Conservation (phyloP, 2,329 filamentous ascomycete genomes). For the Scedosporium boydii region DNA sequence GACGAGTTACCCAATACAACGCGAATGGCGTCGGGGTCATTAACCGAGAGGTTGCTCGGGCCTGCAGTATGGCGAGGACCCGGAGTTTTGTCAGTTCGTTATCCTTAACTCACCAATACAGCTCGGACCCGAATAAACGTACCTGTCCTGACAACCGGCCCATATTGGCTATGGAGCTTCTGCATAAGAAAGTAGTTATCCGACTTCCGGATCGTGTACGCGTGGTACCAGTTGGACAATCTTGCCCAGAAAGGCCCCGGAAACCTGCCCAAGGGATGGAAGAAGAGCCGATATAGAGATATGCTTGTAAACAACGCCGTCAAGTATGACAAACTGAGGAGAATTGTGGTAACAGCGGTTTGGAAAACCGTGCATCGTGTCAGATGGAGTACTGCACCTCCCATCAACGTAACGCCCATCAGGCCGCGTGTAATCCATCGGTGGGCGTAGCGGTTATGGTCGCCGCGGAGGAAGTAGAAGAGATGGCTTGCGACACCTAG, state of each 20-base stretch:
- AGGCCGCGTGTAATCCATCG: background rate
- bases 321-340: conserved; percentile 5
- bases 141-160: conserved; percentile 20
- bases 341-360: background rate
- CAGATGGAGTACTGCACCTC: background rate
- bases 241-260: conserved; percentile 11
- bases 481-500: background rate
- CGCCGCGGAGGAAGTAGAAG: conserved; percentile 1
- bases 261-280: conserved; percentile 3
- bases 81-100: background rate
- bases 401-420: background rate
- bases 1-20: conserved; percentile 19
- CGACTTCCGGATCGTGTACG: background rate
- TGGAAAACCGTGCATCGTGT: background rate
- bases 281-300: conserved; percentile 2
- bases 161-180: conserved; percentile 18
- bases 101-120: no score
- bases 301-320: conserved; percentile 13
- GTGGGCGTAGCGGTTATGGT: background rate
- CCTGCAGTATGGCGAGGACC: conserved; percentile 11
- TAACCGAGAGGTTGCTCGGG: conserved; percentile 22
- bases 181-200: conserved; percentile 10
- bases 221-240: conserved; percentile 15
- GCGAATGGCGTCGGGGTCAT: conserved; percentile 17
- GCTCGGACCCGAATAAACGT: background rate